phyloP scores from a whole-genome alignment of 768 basidiomycete species.

The Lactarius trivialis region DNA sequence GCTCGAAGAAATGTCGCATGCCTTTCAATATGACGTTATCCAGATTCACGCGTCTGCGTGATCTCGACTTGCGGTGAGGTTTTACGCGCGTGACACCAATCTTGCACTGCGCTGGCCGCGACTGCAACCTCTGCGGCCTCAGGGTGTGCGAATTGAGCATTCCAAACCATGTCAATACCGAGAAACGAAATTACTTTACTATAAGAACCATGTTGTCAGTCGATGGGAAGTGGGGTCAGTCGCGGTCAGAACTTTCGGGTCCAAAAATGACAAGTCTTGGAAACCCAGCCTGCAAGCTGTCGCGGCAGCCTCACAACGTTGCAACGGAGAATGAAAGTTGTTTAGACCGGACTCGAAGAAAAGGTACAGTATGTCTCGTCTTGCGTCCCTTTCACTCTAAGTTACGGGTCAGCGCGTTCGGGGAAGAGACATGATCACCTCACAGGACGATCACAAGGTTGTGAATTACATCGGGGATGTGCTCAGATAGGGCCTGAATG shows the following conservation, averaged over 20 bases:
- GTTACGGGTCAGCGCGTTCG: background rate
- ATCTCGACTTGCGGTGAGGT: background rate
- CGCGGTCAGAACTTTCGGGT: background rate
- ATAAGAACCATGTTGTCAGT: background rate
- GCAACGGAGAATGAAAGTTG: background rate
- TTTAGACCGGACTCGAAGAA: background rate
- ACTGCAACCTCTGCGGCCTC: background rate
- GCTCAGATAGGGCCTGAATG: slow-evolving; percentile 8
- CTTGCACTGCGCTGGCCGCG: background rate
- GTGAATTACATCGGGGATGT: slow-evolving; percentile 11
- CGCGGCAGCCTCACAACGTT: background rate
- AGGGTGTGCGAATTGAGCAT: background rate
- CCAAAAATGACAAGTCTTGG: background rate
- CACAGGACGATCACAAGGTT: slow-evolving; percentile 2
- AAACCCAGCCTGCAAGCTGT: background rate
- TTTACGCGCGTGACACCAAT: background rate
- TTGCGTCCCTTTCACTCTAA: background rate
- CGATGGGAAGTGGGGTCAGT: background rate
- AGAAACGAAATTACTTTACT: background rate
- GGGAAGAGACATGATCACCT: background rate
- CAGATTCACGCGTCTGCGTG: background rate
- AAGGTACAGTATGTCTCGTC: background rate
- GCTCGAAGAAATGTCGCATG: background rate
- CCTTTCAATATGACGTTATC: background rate
- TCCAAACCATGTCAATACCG: background rate